Evolutionary conservation across 2,329 filamentous ascomycete genomes (phyloP).

Genomic region (Colletotrichum sp.): DNA sequence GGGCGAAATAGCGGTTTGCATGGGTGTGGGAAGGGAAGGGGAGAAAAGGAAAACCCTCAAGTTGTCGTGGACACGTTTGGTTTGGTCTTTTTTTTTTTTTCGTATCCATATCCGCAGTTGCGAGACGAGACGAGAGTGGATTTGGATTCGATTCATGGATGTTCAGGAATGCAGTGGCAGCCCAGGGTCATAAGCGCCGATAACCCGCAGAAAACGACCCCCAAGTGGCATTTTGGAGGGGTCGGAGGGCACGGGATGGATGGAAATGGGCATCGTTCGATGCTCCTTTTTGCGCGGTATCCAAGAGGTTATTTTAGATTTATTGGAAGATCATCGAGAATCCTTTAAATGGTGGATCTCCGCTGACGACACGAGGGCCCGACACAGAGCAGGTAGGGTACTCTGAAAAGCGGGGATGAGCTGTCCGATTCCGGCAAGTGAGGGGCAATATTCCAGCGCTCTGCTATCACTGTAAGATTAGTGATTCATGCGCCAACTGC

Average conservation of each 20-base stretch:
- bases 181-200: not conserved
- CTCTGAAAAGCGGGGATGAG: not conserved
- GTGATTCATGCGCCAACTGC: constrained; percentile 11
- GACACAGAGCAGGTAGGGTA: not conserved
- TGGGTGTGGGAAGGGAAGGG: not conserved
- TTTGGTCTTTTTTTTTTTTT: not conserved
- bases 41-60: not conserved
- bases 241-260: not conserved
- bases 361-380: constrained; percentile 12
- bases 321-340: constrained; percentile 20
- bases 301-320: constrained; percentile 18
- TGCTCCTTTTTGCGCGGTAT: not conserved
- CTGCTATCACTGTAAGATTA: constrained; percentile 8
- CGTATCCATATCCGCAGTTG: not conserved
- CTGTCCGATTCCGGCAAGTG: constrained; percentile 7
- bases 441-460: constrained; percentile 10
- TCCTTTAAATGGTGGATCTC: constrained; percentile 4
- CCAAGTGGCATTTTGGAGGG: not conserved
- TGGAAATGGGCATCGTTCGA: constrained; percentile 9
- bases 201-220: not conserved
- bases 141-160: not conserved
- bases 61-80: not conserved
- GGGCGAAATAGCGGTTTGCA: not conserved
- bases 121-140: not conserved
- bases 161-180: not conserved